Base-by-base conservation (phyloP, 2,329 filamentous ascomycete genomes). In the Trichoderma sp. region DNA sequence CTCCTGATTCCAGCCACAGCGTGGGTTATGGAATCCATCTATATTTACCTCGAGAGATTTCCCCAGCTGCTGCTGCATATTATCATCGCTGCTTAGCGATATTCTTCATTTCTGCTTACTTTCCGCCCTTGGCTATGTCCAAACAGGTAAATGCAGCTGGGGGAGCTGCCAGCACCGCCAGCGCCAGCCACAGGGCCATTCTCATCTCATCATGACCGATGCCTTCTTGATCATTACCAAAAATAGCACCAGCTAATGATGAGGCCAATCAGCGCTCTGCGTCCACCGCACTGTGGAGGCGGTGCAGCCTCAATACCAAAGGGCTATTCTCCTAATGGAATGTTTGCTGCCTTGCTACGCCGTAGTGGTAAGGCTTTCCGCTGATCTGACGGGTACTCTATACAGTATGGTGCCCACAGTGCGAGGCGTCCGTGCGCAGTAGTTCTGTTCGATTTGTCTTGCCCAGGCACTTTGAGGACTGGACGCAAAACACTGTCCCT, bases 131-230 rank as follows among this genome's bases (percentile, higher is more conserved):
- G 32, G 5, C 32, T 29, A 25, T n/a, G 22, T 52, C 59, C 19
- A 39, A 37, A 59, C 37, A 22, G 25, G 37, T 15, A 27, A 52
- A 37, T 22, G 34, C 32, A 34, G 32, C 15, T 25, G 25, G 32
- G 56, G 57, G 48, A 61, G 57, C 56, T 50, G 7, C 32, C 34
- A 17, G 37, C 34, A 34, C 42, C 58, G 50, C 50, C 52, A 56
- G 52, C 63, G 58, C 7, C 63, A 65, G 63, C 63, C 63, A 35
- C 42, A 65, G 52, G 60, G 52, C 45, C 54, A 25, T 60, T 39
- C 64, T 67, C 65, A 61, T 63, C 56, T 64, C 61, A 65, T 65
- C 50, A 29, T 42, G 22, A 54, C 61, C 58, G 39, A 64, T 61
- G 50, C 57, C 48, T 56, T 54, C 22, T 58, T 53, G 56, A 34